Evolutionary conservation across 345 rosid genomes (phyloP), one percentile per base, ranked within the genome.

Genomic region (Triadica sebifera): DNA sequence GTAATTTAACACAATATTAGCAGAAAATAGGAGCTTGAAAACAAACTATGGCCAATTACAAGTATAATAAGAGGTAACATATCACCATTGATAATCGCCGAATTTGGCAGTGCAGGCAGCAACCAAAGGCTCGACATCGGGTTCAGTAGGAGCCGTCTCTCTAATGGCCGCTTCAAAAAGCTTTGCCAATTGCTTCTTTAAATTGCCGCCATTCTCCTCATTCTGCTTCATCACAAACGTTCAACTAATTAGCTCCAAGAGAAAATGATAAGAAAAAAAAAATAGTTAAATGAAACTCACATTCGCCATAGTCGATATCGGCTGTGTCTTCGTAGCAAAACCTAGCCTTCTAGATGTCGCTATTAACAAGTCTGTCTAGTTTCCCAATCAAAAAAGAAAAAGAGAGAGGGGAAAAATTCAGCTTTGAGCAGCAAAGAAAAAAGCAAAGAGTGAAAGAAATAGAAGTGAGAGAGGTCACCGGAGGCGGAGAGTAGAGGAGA

Each of bases 21-120:
- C 49, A 34, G 34, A 10, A 75, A 57, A 24, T 63, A 16, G 29
- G 56, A 34, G 15, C 46, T 8, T 16, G 13, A 3, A 57, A 34
- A 38, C 34, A 15, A 45, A 8, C 6, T 12, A 24, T 41, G 45
- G 45, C 5, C 45, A n/a, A n/a, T n/a, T n/a, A n/a, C n/a, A n/a
- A n/a, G n/a, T n/a, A n/a, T n/a, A n/a, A n/a, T n/a, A n/a, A n/a
- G n/a, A n/a, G n/a, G n/a, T n/a, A n/a, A n/a, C 52, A 53, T 1
- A 69, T 67, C 77, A 94, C 98, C 98, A 94, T 85, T 94, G 98
- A 84, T 94, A 94, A 75, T 94, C 98, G 2, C 97, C 98, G 77
- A 87, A 89, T 71, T 86, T 93, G 0, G 75, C 91, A 63, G 84
- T 77, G 78, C 90, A 87, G 60, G 91, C 85, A 29, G 34, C 34